Conservation (phyloP, 805 yeast genomes). For the Saccharomycopsis olivae region DNA sequence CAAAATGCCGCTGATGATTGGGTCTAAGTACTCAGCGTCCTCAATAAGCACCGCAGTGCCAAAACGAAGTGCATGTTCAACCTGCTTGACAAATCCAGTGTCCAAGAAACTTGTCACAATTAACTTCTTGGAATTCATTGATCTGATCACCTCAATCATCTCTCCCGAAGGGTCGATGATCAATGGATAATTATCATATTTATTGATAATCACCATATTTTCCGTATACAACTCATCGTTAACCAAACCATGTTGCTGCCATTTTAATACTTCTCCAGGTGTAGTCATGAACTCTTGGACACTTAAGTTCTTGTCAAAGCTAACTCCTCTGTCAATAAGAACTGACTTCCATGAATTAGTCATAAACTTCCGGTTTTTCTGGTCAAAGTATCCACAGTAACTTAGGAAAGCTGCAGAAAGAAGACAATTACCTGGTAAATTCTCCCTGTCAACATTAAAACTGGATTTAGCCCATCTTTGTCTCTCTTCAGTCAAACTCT, state of each 20-base stretch:
- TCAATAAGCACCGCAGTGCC: slow-evolving; percentile 66
- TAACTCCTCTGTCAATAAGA: slow-evolving; percentile 29
- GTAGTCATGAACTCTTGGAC: slow-evolving; percentile 30
- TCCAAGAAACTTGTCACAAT: slow-evolving; percentile 63
- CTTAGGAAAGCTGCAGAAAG: slow-evolving; percentile 51
- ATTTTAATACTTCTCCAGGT: slow-evolving; percentile 31
- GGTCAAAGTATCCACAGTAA: slow-evolving; percentile 52
- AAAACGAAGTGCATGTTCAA: slow-evolving; percentile 76
- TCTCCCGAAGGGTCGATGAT: slow-evolving; percentile 65
- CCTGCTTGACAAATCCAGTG: slow-evolving; percentile 48
- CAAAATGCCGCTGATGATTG: slow-evolving; percentile 54
- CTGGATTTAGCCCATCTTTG: slow-evolving; percentile 55
- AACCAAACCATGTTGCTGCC: slow-evolving; percentile 46
- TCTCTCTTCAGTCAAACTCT: slow-evolving; percentile 55
- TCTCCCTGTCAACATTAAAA: slow-evolving; percentile 35
- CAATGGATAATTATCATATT: slow-evolving; percentile 34
- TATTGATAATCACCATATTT: slow-evolving; percentile 45
- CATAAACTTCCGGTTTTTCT: slow-evolving; percentile 31
- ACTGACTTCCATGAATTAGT: slow-evolving; percentile 27
- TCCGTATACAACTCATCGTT: slow-evolving; percentile 53
- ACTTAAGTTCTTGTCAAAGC: slow-evolving; percentile 28
- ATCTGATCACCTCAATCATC: slow-evolving; percentile 31
- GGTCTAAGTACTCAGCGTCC: slow-evolving; percentile 77
- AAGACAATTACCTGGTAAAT: slow-evolving; percentile 54
- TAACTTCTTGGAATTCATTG: slow-evolving; percentile 26